Evolutionary conservation across 2,329 filamentous ascomycete genomes (phyloP), one percentile per base, ranked within the genome.

Genomic region (Epichloe typhina): DNA sequence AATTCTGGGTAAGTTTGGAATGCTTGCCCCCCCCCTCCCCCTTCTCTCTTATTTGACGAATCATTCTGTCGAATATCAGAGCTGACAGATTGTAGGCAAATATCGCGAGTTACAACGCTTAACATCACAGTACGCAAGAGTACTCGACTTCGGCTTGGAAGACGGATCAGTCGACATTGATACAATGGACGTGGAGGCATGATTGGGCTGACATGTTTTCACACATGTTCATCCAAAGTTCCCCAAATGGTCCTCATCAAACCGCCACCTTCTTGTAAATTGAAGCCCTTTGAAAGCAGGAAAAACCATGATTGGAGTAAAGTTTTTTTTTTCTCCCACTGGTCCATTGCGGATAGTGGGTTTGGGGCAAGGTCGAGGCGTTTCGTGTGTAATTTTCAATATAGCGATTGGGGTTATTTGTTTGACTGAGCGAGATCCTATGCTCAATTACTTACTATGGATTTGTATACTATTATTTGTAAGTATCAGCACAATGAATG

Each of bases 101-200:
- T 91, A 93, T 68, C 83, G 93, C 51, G 94, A 97, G 63, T 74
- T 98, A 33, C 93, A 98, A 66, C 79, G 93, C 26, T 78, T 96
- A 41, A 95, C 88, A n/a, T 87, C 96, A 26, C 91, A 94, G 55
- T 97, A 97, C 65, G 91, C 91, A 12, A 82, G 87, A 55, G 72
- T 89, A n/a, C 72, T 94, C 21, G 86, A 84, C 51, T 71, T 87
- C 38, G 75, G 72, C 6, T 57, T 72, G 5, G 72, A 74, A 44
- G 71, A 72, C 19, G 70, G 72, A 15, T 65, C 69, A 11, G 60
- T 64, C 12, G 70, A 72, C 15, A 69, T 68, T 17, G 70, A 69
- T 50, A 63, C 66, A 7, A 72, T 72, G 69, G 70, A 71, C 26
- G 61, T 70, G 37, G 69, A 70, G 54, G 47, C 62, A 23, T 68